Evolutionary conservation across 2,329 filamentous ascomycete species (phyloP), one percentile per base, ranked within the genome.

Genomic region (Ustilaginoidea virens): DNA sequence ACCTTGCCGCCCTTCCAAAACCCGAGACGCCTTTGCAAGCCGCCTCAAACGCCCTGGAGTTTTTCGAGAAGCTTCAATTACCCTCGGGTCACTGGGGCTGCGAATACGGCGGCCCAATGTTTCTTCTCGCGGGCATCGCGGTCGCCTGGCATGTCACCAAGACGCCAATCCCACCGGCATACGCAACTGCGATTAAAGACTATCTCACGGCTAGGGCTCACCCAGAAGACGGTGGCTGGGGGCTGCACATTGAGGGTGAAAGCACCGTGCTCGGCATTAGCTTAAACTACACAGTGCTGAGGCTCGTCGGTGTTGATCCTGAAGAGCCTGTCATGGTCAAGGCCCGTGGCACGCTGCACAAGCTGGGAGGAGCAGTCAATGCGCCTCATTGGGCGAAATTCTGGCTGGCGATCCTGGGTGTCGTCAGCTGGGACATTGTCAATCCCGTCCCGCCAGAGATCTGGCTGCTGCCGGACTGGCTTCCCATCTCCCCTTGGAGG

Each of bases 41-140:
- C 4, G 83, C 82, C 3, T 62, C 66, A 34, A 98, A 98, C 56
- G 85, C 79, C 21, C 65, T 96, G 30, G 61, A 69, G 4, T 96
- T 93, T 61, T 93, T 92, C 58, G 80, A 86, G 33, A 70, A 87
- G 37, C 69, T 96, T 15, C 90, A 98, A 51, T 65, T 94, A 1
- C 74, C 78, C 10, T 78, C 82, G 1, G 90, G 90, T 5, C 82
- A 94, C 47, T 98, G 90, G 90, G 90, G 67, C 5, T 96, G 87
- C 58, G 90, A 98, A 51, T 98, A 98, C 57, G 90, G 90, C 31
- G 90, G 90, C 1, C 90, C 90, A 4, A 87, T 94, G 81, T 98
- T 98, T 48, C 68, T 96, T 22, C 63, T 96, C 1, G 83, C 87
- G 0, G 82, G 87, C 25, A 51, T 93, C 14, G 73, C 94, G 36